phyloP scores from a whole-genome alignment of 352 stramenopile genomes.

The Albugo candida region DNA sequence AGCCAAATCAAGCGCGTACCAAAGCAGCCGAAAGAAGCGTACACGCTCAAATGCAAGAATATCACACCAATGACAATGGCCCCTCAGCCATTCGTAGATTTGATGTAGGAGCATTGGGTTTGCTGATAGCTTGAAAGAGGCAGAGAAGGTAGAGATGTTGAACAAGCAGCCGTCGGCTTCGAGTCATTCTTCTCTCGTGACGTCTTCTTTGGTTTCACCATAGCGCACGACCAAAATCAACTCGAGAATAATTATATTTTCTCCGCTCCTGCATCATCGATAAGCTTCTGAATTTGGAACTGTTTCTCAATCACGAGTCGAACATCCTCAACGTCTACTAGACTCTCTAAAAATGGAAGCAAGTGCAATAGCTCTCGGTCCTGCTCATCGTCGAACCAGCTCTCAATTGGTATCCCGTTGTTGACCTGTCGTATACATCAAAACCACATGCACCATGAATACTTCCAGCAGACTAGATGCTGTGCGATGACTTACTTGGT shows the following conservation, averaged over 20 bases:
- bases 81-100: constrained; percentile 95
- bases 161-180: no score
- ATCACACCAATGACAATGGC: constrained; percentile 90
- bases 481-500: constrained; percentile 48
- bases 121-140: no score
- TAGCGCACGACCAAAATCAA: no score
- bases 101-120: constrained; percentile 80
- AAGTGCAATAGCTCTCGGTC: constrained; percentile 95
- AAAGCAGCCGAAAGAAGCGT: constrained; percentile 87
- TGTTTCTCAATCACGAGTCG: constrained; percentile 73
- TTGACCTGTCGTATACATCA: constrained; percentile 35
- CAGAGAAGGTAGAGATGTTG: no score
- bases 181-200: no score
- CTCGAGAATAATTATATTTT: no score
- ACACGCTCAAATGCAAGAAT: constrained; percentile 86
- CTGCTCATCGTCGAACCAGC: constrained; percentile 92
- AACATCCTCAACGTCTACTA: constrained; percentile 79
- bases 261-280: constrained; percentile 17
- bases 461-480: background rate
- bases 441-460: background rate
- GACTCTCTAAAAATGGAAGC: constrained; percentile 84
- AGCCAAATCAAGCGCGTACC: constrained; percentile 91
- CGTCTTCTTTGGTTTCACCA: no score
- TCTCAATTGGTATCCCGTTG: constrained; percentile 97
- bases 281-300: constrained; percentile 84